Base-by-base conservation (phyloP, 2,329 filamentous ascomycete species). In the Akanthomyces muscarius region DNA sequence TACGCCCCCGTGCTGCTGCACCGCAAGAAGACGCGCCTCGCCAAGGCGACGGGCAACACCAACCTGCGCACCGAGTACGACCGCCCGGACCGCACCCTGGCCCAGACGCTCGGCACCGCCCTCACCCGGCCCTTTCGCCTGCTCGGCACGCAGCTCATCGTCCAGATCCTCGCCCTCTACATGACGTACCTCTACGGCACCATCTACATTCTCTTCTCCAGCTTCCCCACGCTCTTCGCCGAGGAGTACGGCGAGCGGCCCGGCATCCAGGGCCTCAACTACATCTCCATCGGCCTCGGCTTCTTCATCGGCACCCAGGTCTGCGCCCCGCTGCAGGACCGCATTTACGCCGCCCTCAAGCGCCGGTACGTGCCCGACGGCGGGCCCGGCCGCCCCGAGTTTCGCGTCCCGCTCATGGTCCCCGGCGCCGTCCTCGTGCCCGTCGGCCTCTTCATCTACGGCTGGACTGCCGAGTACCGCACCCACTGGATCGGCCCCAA, bases 141-240 rank as follows among this genome's bases (percentile, higher is more conserved):
- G 45, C 80, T 91, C 21, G 72, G 75, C 55, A 89, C 68, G 18
- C 68, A 86, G 23, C 87, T 88, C 2, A 90, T 90, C 64, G 87
- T 86, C 72, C 84, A 89, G 68, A 77, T 88, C 13, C 78, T 90
- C 50, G 83, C 86, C 1, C 70, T 89, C 0, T 90, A 90, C 71
- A 83, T 86, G n/a, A 83, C 80, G 51, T 89, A 89, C 69, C 80
- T 81, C 68, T 88, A 86, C 69, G 86, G 84, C 1, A 83, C 86
- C 51, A 72, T 87, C 1, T 88, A 88, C 70, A 79, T 83, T 70
- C 76, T 81, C 61, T 73, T 83, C 3, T 77, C 77, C 10, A 77
- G 80, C 0, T 74, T 83, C 33, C 79, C 81, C 14, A 75, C 78
- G 65, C 83, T 86, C 47, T 90, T 89, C 70, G 74, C 80, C 63